These are phyloP conservation scores for Capsella rubella DNA, from an alignment of 441 rosid species.

Conservation along the genomic window DNA sequence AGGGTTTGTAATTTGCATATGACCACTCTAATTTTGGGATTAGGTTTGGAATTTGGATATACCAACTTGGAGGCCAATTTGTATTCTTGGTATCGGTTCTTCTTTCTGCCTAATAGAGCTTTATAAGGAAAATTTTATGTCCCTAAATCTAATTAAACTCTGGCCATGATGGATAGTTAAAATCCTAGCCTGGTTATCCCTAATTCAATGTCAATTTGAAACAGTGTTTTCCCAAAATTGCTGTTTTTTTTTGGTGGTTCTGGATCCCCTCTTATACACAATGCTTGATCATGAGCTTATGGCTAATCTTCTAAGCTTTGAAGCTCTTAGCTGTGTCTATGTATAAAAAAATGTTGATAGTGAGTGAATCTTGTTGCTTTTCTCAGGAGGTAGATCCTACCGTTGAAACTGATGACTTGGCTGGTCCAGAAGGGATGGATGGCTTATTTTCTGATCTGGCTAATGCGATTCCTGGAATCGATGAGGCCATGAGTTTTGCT, in stretches of 20 bases:
- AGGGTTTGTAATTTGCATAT: background rate
- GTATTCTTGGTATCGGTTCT: background rate
- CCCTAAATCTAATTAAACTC: background rate
- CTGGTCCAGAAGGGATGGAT: slow-evolving; percentile 84
- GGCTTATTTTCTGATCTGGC: slow-evolving; percentile 88
- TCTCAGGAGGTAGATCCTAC: slow-evolving; percentile 97
- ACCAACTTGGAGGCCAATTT: background rate
- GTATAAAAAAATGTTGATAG: background rate
- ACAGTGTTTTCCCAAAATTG: background rate
- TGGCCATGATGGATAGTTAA: background rate
- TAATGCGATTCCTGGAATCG: slow-evolving; percentile 98
- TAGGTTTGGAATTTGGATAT: slow-evolving; percentile 4
- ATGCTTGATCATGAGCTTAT: slow-evolving; percentile 1
- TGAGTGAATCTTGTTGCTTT: slow-evolving; percentile 35
- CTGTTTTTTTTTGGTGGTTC: background rate
- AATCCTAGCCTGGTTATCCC: background rate
- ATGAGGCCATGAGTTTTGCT: slow-evolving; percentile 98
- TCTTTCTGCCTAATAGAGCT: background rate
- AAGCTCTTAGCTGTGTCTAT: slow-evolving; percentile 16
- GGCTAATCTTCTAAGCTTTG: slow-evolving; percentile 3
- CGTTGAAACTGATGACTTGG: slow-evolving; percentile 82
- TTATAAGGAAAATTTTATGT: background rate
- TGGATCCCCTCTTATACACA: background rate
- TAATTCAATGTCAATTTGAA: slow-evolving; percentile 11
- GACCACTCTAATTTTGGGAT: slow-evolving; percentile 12